Evolutionary conservation across 78 protist genomes (phyloP).

Genomic region (Dictyostelium discoideum): dicty_2.7 NC_007090.3:2739001-2739500

Average conservation of each 20-base stretch:
- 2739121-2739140: conserved; percentile 66
- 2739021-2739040: neutral
- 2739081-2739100: conserved; percentile 28
- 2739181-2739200: conserved; percentile 62
- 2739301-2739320: conserved; percentile 77
- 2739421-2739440: neutral
- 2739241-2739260: conserved; percentile 50
- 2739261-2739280: conserved; percentile 44
- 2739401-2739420: neutral
- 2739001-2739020: conserved; percentile 34
- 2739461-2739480: neutral
- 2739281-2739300: conserved; percentile 80
- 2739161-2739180: neutral
- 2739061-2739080: neutral
- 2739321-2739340: conserved; percentile 75
- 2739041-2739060: neutral
- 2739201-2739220: conserved; percentile 10
- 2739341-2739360: conserved; percentile 41
- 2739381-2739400: neutral
- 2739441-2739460: neutral
- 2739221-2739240: conserved; percentile 8
- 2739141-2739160: conserved; percentile 51
- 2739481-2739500: no score
- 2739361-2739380: conserved; percentile 47
- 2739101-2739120: conserved; percentile 70